Evolutionary conservation across 768 basidiomycete genomes (phyloP), one percentile per base, ranked within the genome.

Genomic region (Multifurca ochricompacta): DNA sequence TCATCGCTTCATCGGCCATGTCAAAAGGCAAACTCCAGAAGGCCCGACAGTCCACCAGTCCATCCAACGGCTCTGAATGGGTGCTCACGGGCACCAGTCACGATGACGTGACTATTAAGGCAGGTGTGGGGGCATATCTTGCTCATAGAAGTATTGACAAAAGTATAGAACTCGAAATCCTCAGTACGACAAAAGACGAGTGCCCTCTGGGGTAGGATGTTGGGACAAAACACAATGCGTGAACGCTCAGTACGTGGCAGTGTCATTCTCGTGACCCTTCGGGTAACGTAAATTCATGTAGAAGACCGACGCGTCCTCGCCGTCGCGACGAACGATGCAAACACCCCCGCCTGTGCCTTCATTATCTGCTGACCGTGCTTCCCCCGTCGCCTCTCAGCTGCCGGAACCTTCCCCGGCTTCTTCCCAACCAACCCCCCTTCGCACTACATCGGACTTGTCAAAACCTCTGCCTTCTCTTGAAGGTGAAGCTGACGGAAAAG

Each of bases 101-200:
- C 14, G 74, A 71, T 28, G 65, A 67, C n/a, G 71, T 68, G 18
- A 66, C 41, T 19, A 9, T 69, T 58, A 85, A 83, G 73, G 83
- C 82, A 57, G 23, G 73, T 68, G 31, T 47, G 31, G 25, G 21
- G 43, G n/a, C 37, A 8, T 32, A 14, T 58, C 60, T 18, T 54
- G 60, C 34, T 25, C 35, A 18, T 39, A 45, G 43, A 30, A 10
- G 41, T 36, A 39, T 39, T 61, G 39, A 62, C 48, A 43, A 7
- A 19, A 45, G 11, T 30, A 23, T 62, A 81, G 80, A 65, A 70
- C 27, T 63, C 71, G 10, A 88, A 78, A 66, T 77, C 79, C 10
- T 81, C 87, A 6, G 82, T 91, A 53, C 72, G 86, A 58, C 77
- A 81, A 34, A 91, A 87, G 67, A 87, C 87, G n/a, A 85, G 78